phyloP scores from a whole-genome alignment of 148 eudicot genomes.

The Vaccinium macrocarpon region DNA sequence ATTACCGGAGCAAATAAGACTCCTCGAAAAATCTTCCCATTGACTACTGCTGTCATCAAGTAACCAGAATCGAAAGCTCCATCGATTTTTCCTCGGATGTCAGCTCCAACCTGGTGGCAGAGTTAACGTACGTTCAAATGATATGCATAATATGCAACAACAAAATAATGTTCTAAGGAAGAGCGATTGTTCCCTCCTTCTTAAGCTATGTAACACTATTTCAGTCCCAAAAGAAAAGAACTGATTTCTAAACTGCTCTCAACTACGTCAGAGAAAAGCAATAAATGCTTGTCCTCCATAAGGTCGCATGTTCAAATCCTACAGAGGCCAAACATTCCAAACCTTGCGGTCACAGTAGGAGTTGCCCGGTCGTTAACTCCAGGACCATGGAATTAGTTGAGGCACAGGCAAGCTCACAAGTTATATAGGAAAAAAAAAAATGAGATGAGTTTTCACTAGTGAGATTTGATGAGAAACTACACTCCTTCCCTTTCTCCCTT shows the following conservation, averaged over 20 bases:
- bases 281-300: no score
- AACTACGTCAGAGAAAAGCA: not conserved
- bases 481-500: no score
- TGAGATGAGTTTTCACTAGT: no score
- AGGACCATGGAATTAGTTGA: no score
- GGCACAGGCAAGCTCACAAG: no score
- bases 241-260: not conserved
- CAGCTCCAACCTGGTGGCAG: constrained; percentile 69
- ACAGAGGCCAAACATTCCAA: no score
- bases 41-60: constrained; percentile 81
- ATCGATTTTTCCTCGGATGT: constrained; percentile 78
- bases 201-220: not conserved
- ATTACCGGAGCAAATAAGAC: constrained; percentile 75
- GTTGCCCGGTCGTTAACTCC: no score
- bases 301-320: no score
- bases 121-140: not conserved
- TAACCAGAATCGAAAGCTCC: constrained; percentile 91
- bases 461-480: no score
- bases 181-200: not conserved
- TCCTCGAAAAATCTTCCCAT: constrained; percentile 76
- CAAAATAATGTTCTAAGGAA: not conserved
- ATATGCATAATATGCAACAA: not conserved
- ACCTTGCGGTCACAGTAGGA: no score
- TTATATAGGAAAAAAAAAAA: no score
- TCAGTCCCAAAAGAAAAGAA: not conserved